Evolutionary conservation across 306 rosid species (phyloP).

Genomic region (Prunus armeniaca): DNA sequence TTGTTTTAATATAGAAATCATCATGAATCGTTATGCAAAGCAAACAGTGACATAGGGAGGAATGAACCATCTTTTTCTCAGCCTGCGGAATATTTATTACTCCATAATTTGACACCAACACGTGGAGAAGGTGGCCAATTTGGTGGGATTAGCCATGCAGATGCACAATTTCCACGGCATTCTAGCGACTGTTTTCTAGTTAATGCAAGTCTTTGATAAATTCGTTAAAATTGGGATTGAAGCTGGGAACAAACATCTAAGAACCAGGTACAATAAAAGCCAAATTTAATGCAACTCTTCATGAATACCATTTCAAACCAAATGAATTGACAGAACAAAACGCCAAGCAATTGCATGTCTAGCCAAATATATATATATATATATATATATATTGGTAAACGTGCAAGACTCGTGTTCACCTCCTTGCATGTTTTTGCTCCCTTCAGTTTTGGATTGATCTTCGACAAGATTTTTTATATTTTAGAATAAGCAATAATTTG

Average conservation of each 20-base stretch:
- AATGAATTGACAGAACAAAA: not conserved
- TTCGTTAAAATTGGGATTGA: not conserved
- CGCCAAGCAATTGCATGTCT: not conserved
- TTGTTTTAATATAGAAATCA: no score
- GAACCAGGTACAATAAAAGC: conserved; percentile 5
- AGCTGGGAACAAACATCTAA: not conserved
- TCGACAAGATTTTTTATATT: no score
- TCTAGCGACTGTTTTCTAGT: not conserved
- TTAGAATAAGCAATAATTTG: no score
- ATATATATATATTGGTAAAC: not conserved
- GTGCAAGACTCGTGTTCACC: not conserved
- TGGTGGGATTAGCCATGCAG: not conserved
- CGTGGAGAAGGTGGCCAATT: not conserved
- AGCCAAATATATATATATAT: not conserved
- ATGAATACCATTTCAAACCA: not conserved
- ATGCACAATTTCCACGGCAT: conserved; percentile 13
- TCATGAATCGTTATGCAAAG: no score
- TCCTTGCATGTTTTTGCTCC: not conserved
- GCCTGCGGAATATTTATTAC: no score
- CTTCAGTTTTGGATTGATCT: no score
- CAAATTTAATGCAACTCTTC: not conserved
- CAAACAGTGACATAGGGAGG: no score
- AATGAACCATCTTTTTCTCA: no score
- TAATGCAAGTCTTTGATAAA: not conserved
- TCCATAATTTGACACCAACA: no score